Evolutionary conservation across 345 rosid genomes (phyloP).

Genomic region (Diplotaxis tenuifolia): DNA sequence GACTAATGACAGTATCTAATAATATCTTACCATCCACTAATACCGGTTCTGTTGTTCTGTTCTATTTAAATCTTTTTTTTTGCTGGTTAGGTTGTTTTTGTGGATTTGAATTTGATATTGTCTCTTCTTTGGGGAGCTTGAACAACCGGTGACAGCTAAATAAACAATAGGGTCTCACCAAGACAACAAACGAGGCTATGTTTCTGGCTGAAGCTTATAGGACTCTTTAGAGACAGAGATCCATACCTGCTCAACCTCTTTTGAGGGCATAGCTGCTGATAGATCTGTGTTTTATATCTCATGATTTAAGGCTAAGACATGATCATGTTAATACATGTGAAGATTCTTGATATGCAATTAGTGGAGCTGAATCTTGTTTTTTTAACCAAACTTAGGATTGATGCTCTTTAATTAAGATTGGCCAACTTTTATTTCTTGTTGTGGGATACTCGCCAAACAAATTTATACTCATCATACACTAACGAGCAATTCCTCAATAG

Average conservation of each 20-base stretch:
- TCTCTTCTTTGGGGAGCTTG: slow-evolving; percentile 71
- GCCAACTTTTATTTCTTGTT: too few relatives aligned
- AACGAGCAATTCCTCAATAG: not conserved
- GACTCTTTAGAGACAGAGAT: too few relatives aligned
- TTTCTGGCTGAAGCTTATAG: slow-evolving; percentile 78
- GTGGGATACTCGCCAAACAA: too few relatives aligned
- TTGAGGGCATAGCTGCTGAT: slow-evolving; percentile 85
- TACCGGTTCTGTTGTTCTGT: not conserved
- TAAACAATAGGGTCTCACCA: too few relatives aligned
- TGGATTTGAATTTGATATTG: slow-evolving; percentile 84
- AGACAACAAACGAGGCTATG: slow-evolving; percentile 70
- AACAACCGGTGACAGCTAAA: slow-evolving; percentile 61
- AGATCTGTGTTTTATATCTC: slow-evolving; percentile 86
- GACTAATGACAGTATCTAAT: too few relatives aligned
- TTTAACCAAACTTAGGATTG: not conserved
- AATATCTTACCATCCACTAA: slow-evolving; percentile 41
- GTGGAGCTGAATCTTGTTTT: not conserved
- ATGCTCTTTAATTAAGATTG: too few relatives aligned
- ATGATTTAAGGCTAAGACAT: slow-evolving; percentile 36
- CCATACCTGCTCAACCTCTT: slow-evolving; percentile 38
- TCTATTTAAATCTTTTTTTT: not conserved
- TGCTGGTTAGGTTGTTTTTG: too few relatives aligned
- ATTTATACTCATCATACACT: slow-evolving; percentile 32
- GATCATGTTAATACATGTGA: not conserved
- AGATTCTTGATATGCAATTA: not conserved